A percentile compares a stretch with the other conserved stretches of the same genome.
phyloP scores from a whole-genome alignment of 2,329 filamentous ascomycete genomes.

The Fusarium concolor region DNA sequence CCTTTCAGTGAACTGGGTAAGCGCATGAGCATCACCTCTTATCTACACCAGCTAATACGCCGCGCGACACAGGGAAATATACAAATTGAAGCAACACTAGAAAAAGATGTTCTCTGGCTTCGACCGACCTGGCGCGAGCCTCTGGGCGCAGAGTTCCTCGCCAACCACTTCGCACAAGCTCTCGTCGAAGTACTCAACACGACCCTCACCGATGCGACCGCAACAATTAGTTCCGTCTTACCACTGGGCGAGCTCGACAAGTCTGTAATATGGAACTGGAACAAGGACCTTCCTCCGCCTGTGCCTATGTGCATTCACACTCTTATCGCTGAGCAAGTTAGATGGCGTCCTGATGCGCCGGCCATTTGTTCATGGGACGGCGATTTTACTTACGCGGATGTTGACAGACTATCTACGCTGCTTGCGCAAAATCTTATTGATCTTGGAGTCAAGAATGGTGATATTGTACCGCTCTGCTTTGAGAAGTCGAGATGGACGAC shows the following conservation, averaged over 20 bases:
- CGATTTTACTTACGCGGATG: conserved; percentile 46
- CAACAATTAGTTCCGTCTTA: conserved; percentile 30
- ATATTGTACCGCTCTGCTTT: conserved; percentile 48
- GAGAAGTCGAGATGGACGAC: conserved; percentile 50
- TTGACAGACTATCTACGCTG: conserved; percentile 41
- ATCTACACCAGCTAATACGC: not conserved
- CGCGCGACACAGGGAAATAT: conserved; percentile 37
- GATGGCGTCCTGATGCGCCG: conserved; percentile 36
- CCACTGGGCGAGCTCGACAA: conserved; percentile 38
- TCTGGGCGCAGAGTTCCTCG: conserved; percentile 40
- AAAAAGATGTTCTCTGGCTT: conserved; percentile 35
- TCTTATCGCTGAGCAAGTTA: conserved; percentile 42
- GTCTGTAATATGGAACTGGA: conserved; percentile 43
- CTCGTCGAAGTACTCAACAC: conserved; percentile 44
- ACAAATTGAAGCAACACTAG: conserved; percentile 37
- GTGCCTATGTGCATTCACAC: conserved; percentile 42
- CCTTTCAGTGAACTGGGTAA: conserved; percentile 38
- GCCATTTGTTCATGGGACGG: conserved; percentile 51
- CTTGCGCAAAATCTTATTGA: conserved; percentile 38
- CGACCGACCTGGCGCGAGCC: conserved; percentile 42
- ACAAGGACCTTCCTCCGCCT: conserved; percentile 37
- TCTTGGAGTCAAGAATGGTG: conserved; percentile 42
- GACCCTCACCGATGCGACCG: conserved; percentile 22
- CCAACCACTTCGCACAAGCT: conserved; percentile 40
- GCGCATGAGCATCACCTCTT: not conserved